These are phyloP conservation scores for Coemansia sp. DNA, from an alignment of 192 early-diverging fungal species.

Conservation along the genomic window DNA sequence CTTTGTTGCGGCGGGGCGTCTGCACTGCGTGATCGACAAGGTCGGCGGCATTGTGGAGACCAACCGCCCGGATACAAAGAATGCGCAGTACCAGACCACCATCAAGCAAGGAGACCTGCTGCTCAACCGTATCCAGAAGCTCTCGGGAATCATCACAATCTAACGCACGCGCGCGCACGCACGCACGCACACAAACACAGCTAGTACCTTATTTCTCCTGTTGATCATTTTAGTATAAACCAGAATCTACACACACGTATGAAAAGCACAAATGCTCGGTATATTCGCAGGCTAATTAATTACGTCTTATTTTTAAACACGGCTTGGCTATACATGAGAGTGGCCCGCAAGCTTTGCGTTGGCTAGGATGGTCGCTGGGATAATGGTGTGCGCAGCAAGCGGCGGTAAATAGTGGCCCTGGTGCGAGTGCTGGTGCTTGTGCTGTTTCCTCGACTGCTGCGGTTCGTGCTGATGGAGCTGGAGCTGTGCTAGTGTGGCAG, in stretches of 20 bases:
- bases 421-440: neutral
- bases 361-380: constrained; percentile 13
- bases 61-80: constrained; percentile 97
- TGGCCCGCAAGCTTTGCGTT: constrained; percentile 6
- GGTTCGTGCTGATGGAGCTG: neutral
- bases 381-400: neutral
- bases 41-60: constrained; percentile 97
- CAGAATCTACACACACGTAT: no score
- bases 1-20: constrained; percentile 91
- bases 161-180: constrained; percentile 53
- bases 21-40: constrained; percentile 99
- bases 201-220: neutral
- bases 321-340: neutral
- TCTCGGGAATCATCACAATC: constrained; percentile 88
- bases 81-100: constrained; percentile 93
- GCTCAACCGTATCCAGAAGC: constrained; percentile 93
- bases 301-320: neutral
- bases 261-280: no score
- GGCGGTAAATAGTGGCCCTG: neutral
- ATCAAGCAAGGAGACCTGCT: constrained; percentile 97
- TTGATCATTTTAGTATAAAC: no score
- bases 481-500: neutral
- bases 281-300: no score
- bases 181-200: no score
- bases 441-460: neutral